Evolutionary conservation across 2,329 filamentous ascomycete genomes (phyloP).

Genomic region (Periconia digitata): DNA sequence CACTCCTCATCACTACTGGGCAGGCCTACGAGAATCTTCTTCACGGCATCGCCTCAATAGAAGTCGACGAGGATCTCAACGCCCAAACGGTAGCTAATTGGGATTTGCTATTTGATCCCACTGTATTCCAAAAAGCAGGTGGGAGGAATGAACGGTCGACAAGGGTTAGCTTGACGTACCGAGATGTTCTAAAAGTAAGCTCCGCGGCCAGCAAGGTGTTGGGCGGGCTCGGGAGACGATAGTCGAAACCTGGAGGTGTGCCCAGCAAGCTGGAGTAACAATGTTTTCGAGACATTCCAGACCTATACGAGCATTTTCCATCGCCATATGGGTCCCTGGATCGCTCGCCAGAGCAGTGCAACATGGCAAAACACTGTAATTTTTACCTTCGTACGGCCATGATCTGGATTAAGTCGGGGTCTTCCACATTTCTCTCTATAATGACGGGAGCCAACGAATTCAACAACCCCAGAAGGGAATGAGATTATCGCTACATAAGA

Average conservation of each 20-base stretch:
- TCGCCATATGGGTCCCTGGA: too few relatives aligned
- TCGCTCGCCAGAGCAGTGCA: too few relatives aligned
- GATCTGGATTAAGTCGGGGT: too few relatives aligned
- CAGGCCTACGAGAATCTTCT: constrained; percentile 70
- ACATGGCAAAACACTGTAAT: too few relatives aligned
- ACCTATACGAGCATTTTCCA: too few relatives aligned
- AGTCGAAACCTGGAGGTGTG: not conserved
- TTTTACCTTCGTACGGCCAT: too few relatives aligned
- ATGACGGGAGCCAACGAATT: too few relatives aligned
- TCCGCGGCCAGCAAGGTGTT: constrained; percentile 34
- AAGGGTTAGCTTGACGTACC: constrained; percentile 75
- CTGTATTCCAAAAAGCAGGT: constrained; percentile 41
- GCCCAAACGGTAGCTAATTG: constrained; percentile 67
- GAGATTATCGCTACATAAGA: too few relatives aligned
- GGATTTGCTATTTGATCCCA: constrained; percentile 60
- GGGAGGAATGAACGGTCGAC: constrained; percentile 61
- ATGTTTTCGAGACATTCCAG: too few relatives aligned
- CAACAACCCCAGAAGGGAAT: too few relatives aligned
- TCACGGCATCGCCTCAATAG: constrained; percentile 71
- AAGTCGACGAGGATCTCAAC: constrained; percentile 66
- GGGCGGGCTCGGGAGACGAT: constrained; percentile 17
- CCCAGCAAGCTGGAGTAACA: not conserved
- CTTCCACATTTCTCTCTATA: too few relatives aligned
- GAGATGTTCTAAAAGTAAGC: constrained; percentile 69
- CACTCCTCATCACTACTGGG: constrained; percentile 71